Percentiles rank a stretch among this genome's conserved stretches.
Evolutionary conservation across 148 eudicot genomes (phyloP).

Genomic region (Silene conica): DNA sequence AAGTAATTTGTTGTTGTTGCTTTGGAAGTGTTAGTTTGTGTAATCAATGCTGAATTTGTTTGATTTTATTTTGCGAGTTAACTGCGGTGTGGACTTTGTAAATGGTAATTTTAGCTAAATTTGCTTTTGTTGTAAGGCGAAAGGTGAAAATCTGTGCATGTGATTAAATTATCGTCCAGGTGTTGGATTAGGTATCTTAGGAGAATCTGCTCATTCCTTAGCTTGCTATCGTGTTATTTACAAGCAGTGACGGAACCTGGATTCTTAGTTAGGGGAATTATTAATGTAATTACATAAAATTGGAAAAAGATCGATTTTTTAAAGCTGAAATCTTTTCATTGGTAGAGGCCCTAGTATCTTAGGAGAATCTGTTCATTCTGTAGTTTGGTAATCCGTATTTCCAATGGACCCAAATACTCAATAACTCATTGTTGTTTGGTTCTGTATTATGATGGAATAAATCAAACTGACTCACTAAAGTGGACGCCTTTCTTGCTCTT

Average conservation of each 20-base stretch:
- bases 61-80: not conserved
- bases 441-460: too few relatives aligned
- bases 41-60: conserved; percentile 9
- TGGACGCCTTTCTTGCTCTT: too few relatives aligned
- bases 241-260: not conserved
- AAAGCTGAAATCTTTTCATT: too few relatives aligned
- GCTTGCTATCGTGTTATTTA: not conserved
- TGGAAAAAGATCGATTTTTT: too few relatives aligned
- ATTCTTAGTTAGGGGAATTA: not conserved
- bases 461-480: too few relatives aligned
- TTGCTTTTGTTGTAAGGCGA: not conserved
- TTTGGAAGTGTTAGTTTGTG: not conserved
- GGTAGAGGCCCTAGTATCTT: not conserved
- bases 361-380: not conserved
- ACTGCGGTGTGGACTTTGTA: not conserved
- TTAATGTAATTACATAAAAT: too few relatives aligned
- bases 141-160: not conserved
- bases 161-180: not conserved
- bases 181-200: not conserved
- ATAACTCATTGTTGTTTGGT: too few relatives aligned
- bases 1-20: not conserved
- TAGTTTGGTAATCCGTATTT: not conserved
- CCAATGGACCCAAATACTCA: too few relatives aligned
- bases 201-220: not conserved
- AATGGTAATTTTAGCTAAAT: conserved; percentile 4